Conservation (phyloP, 495 filamentous ascomycete species). For the Bacidia gigantensis region DNA sequence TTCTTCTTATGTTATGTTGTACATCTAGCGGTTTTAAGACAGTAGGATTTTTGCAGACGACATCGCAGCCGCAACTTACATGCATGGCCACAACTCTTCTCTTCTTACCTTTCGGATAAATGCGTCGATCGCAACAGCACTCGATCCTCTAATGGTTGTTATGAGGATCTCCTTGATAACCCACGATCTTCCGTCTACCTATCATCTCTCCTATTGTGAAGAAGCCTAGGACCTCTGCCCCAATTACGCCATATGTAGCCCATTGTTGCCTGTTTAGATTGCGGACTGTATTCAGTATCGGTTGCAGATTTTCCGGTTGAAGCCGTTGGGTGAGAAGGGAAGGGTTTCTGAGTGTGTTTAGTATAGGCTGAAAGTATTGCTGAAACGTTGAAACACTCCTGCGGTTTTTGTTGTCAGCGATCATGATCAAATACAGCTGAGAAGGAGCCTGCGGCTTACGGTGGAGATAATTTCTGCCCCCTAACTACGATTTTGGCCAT, state of each 20-base stretch:
- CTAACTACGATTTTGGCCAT: conserved; percentile 74
- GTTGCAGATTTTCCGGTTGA: conserved; percentile 21
- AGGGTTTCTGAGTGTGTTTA: conserved; percentile 57
- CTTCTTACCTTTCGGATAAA: background rate
- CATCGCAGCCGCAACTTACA: background rate
- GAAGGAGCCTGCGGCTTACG: conserved; percentile 46
- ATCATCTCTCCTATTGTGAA: conserved; percentile 98
- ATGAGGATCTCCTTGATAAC: conserved; percentile 61
- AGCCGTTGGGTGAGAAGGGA: conserved; percentile 22
- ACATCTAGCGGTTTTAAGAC: conserved; percentile 14
- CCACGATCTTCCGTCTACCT: conserved; percentile 82
- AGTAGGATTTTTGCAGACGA: conserved; percentile 8
- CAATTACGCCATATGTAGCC: conserved; percentile 55
- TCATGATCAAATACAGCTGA: background rate
- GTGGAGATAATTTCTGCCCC: conserved; percentile 82
- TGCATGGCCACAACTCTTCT: background rate
- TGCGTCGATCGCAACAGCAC: background rate
- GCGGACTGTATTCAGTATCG: conserved; percentile 48
- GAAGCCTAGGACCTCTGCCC: conserved; percentile 84
- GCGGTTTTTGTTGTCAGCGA: conserved; percentile 12
- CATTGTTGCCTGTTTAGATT: conserved; percentile 57
- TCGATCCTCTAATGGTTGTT: conserved; percentile 13
- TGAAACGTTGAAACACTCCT: conserved; percentile 74
- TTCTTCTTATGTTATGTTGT: no score
- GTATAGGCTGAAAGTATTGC: conserved; percentile 63